These are phyloP conservation scores for Yamadazyma atmosphaerica DNA, from an alignment of 1,139 yeast species.

Conservation along the genomic window DNA sequence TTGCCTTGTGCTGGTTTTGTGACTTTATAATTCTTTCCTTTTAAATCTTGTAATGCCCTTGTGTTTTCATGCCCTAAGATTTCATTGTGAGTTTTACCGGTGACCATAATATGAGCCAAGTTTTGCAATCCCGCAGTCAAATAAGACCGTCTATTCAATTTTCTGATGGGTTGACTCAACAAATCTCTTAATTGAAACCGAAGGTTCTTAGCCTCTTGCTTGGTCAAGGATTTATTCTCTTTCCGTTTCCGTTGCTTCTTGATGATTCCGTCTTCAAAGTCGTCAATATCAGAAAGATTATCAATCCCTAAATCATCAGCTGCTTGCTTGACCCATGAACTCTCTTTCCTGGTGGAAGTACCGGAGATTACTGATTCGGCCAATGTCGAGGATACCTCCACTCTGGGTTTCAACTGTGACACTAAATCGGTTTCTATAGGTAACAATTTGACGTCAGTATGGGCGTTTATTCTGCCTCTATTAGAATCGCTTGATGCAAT, in stretches of 20 bases:
- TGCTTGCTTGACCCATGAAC: conserved; percentile 82
- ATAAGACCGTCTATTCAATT: conserved; percentile 70
- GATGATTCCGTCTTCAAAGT: conserved; percentile 64
- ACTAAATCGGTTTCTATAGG: conserved; percentile 79
- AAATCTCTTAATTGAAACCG: conserved; percentile 58
- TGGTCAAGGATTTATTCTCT: conserved; percentile 53
- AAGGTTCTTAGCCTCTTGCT: conserved; percentile 48
- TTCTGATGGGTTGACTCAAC: conserved; percentile 60
- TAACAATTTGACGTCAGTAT: conserved; percentile 64
- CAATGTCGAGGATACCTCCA: conserved; percentile 64
- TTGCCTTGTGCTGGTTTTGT: conserved; percentile 12
- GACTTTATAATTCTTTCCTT: conserved; percentile 24
- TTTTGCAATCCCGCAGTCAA: conserved; percentile 83
- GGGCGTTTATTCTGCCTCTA: conserved; percentile 28
- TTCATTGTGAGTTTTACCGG: conserved; percentile 67
- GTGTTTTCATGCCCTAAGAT: conserved; percentile 70
- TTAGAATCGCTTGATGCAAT: conserved; percentile 37
- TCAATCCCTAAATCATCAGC: conserved; percentile 92
- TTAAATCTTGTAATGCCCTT: conserved; percentile 71
- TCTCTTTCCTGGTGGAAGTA: conserved; percentile 66
- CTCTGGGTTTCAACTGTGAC: conserved; percentile 68
- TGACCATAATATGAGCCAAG: conserved; percentile 78
- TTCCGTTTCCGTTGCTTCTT: conserved; percentile 64
- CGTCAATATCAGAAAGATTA: conserved; percentile 57
- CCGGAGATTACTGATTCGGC: conserved; percentile 69